Evolutionary conservation across 768 basidiomycete genomes (phyloP).

Genomic region (Rossbeevera mucosa): DNA sequence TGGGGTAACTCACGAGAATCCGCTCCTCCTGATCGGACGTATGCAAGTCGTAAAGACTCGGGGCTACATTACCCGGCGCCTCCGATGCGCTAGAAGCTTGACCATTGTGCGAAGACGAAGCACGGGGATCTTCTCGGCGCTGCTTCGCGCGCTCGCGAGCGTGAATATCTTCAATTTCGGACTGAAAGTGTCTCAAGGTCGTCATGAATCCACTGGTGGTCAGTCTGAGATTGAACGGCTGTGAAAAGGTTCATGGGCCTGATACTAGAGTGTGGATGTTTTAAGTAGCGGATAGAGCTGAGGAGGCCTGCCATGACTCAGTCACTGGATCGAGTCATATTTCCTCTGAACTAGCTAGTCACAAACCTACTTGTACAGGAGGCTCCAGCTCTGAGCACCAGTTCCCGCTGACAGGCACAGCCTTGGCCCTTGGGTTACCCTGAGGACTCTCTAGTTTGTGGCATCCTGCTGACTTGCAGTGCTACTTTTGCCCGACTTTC

Average conservation of each 20-base stretch:
- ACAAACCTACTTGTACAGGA: not conserved
- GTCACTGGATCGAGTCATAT: not conserved
- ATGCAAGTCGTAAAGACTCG: not conserved
- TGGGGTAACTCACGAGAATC: slow-evolving; percentile 13
- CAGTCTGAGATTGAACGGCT: slow-evolving; percentile 1
- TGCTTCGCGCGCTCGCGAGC: slow-evolving; percentile 64
- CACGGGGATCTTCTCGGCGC: slow-evolving; percentile 31
- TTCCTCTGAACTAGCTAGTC: not conserved
- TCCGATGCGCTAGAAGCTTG: slow-evolving; percentile 33
- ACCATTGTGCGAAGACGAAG: slow-evolving; percentile 26
- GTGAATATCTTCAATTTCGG: slow-evolving; percentile 74
- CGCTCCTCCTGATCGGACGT: slow-evolving; percentile 16
- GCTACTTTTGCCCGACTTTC: not conserved
- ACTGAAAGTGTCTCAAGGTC: slow-evolving; percentile 43
- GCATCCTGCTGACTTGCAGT: too few species aligned
- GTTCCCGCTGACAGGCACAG: not conserved
- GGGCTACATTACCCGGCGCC: not conserved
- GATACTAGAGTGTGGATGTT: slow-evolving; percentile 1
- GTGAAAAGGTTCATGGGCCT: slow-evolving; percentile 14
- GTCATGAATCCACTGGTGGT: slow-evolving; percentile 21
- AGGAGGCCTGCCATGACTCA: not conserved
- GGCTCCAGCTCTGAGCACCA: not conserved
- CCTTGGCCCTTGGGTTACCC: too few species aligned
- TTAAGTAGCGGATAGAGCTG: not conserved
- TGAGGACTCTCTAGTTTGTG: too few species aligned